phyloP scores from a whole-genome alignment of 768 basidiomycete genomes.

The Leccinum ochraceum region DNA sequence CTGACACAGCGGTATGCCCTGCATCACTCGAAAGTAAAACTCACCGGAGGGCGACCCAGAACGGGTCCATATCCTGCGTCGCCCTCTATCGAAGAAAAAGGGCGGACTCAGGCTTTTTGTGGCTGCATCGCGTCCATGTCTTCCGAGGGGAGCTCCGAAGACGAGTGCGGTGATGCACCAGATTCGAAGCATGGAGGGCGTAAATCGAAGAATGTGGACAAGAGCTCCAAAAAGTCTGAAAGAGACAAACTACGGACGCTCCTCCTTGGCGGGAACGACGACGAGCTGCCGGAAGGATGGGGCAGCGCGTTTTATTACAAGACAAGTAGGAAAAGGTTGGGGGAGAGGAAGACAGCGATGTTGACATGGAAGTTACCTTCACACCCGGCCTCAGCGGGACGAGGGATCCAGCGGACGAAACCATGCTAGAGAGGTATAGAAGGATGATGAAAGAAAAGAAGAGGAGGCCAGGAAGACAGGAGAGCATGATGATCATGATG shows the following conservation, averaged over 20 bases:
- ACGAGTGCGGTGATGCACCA: conserved; percentile 12
- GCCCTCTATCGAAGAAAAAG: conserved; percentile 76
- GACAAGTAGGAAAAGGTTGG: not conserved
- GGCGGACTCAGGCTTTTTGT: conserved; percentile 82
- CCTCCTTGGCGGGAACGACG: conserved; percentile 64
- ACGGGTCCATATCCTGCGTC: conserved; percentile 76
- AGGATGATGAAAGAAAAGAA: conserved; percentile 84
- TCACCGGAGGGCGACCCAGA: conserved; percentile 96
- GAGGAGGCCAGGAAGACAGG: conserved; percentile 50
- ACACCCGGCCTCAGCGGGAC: conserved; percentile 72
- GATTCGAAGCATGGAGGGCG: conserved; percentile 1
- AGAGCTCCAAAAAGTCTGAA: conserved; percentile 41
- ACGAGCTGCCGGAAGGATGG: conserved; percentile 86
- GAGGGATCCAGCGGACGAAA: conserved; percentile 65
- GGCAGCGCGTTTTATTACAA: conserved; percentile 41
- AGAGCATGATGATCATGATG: conserved; percentile 24
- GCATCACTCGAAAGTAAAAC: conserved; percentile 95
- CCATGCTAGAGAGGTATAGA: conserved; percentile 86
- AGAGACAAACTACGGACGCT: conserved; percentile 77
- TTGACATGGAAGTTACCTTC: conserved; percentile 96
- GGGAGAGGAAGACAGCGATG: conserved; percentile 42
- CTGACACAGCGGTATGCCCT: conserved; percentile 61
- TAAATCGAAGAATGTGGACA: conserved; percentile 19
- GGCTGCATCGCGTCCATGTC: conserved; percentile 75
- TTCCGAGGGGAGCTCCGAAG: conserved; percentile 49